Percentiles rank a stretch among this genome's conserved stretches.
Evolutionary conservation across 2,329 filamentous ascomycete genomes (phyloP).

Genomic region (Macrophomina pseudophaseolina): DNA sequence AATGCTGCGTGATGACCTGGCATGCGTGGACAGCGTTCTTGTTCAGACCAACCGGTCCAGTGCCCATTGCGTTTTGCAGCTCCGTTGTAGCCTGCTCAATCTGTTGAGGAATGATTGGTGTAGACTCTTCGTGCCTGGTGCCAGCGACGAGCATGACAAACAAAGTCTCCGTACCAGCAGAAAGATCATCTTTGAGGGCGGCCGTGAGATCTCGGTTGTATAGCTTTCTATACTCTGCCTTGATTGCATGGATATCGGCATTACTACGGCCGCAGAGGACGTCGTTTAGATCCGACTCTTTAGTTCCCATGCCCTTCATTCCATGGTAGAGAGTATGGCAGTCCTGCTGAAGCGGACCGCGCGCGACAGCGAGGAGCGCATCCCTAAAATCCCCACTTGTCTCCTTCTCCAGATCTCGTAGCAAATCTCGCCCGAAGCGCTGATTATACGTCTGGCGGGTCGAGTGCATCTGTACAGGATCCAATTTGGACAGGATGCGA

Average conservation of each 20-base stretch:
- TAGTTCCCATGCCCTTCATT: conserved; percentile 81
- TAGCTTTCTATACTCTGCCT: conserved; percentile 72
- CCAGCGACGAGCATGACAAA: conserved; percentile 82
- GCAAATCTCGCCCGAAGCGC: conserved; percentile 68
- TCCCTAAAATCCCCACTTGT: conserved; percentile 75
- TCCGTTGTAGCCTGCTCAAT: conserved; percentile 77
- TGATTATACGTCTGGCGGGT: conserved; percentile 67
- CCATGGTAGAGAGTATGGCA: conserved; percentile 72
- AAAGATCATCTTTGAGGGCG: conserved; percentile 79
- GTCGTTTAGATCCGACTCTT: conserved; percentile 85
- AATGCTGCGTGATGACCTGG: conserved; percentile 75
- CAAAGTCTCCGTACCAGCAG: conserved; percentile 82
- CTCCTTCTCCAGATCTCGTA: conserved; percentile 78
- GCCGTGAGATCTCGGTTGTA: conserved; percentile 71
- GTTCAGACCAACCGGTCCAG: conserved; percentile 58
- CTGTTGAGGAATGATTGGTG: conserved; percentile 72
- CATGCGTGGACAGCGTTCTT: conserved; percentile 80
- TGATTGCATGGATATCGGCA: conserved; percentile 87
- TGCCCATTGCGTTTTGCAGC: conserved; percentile 71
- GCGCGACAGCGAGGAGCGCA: conserved; percentile 74
- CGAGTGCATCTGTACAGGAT: conserved; percentile 74
- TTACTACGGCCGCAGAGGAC: conserved; percentile 82
- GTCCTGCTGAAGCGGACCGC: conserved; percentile 81
- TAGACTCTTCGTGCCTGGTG: conserved; percentile 76
- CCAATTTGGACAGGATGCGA: conserved; percentile 69